These are phyloP conservation scores for Nepenthes alata DNA, from an alignment of 179 eudicot species.

Conservation along the genomic window DNA sequence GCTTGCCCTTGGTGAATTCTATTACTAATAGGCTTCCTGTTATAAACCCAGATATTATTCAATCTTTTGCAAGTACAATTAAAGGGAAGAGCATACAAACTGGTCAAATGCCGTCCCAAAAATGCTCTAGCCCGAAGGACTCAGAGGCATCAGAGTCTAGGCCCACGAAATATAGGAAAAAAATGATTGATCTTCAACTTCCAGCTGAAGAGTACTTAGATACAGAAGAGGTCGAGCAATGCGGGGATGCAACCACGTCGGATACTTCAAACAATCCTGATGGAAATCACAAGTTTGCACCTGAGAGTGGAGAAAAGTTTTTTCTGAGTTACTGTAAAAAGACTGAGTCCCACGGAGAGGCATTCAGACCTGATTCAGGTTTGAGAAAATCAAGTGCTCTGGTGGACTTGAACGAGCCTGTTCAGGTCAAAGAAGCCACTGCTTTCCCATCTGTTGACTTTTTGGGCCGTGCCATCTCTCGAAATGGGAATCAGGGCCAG, in stretches of 20 bases:
- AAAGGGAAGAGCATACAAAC: conserved; percentile 37
- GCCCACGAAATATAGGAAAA: conserved; percentile 60
- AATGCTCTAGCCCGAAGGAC: conserved; percentile 42
- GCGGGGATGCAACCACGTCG: conserved; percentile 15
- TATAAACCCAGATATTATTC: conserved; percentile 30
- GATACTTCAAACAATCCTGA: conserved; percentile 15
- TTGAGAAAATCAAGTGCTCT: conserved; percentile 31
- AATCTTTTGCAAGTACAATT: conserved; percentile 40
- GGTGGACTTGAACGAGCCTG: conserved; percentile 79
- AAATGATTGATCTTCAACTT: conserved; percentile 66
- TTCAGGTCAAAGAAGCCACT: conserved; percentile 38
- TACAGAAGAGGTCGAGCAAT: conserved; percentile 46
- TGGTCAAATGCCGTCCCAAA: conserved; percentile 28
- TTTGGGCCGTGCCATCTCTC: conserved; percentile 12
- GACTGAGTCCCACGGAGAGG: conserved; percentile 17
- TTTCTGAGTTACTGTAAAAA: conserved; percentile 17
- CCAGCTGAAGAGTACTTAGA: conserved; percentile 65
- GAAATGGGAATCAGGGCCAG: conserved; percentile 20
- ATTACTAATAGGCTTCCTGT: conserved; percentile 27
- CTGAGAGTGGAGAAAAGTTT: conserved; percentile 20
- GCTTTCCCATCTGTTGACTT: conserved; percentile 24
- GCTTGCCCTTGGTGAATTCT: conserved; percentile 32
- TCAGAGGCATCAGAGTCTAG: conserved; percentile 57
- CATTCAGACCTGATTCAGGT: conserved; percentile 20
- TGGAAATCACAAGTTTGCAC: conserved; percentile 15